Conservation (phyloP, 192 early-diverging fungal species). For the Gryganskiella cystojenkinii region DNA sequence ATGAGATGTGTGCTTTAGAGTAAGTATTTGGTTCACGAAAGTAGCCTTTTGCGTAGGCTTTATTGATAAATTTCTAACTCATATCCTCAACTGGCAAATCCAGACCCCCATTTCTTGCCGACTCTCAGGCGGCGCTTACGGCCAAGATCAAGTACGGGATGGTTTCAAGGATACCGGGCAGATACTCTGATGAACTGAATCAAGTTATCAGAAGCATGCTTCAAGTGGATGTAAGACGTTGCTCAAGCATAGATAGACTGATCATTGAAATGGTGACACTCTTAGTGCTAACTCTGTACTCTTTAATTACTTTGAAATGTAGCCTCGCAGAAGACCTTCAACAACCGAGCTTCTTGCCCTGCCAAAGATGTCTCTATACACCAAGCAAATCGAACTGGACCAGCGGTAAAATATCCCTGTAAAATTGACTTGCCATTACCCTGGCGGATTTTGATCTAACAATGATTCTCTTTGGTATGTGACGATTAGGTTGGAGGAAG, state of each 20-base stretch:
- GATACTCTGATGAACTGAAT: conserved; percentile 54
- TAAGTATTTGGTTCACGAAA: conserved; percentile 34
- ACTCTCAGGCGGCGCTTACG: conserved; percentile 65
- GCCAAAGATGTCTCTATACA: conserved; percentile 31
- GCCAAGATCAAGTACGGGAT: conserved; percentile 69
- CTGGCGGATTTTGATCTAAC: too few relatives aligned
- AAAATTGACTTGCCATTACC: background rate
- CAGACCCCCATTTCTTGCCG: conserved; percentile 79
- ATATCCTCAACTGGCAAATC: background rate
- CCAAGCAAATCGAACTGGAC: conserved; percentile 11
- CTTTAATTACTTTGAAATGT: background rate
- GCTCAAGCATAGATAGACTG: background rate
- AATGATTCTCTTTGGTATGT: background rate
- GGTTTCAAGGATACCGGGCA: conserved; percentile 61
- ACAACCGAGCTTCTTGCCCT: conserved; percentile 51
- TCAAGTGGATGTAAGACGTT: conserved; percentile 60
- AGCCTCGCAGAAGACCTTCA: conserved; percentile 55
- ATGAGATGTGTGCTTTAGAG: conserved; percentile 80
- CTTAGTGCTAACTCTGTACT: background rate
- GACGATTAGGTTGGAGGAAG: conserved; percentile 11
- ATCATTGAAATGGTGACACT: background rate
- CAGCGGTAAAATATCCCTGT: conserved; percentile 3
- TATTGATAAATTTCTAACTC: background rate
- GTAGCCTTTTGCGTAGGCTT: background rate
- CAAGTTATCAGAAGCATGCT: conserved; percentile 66